These are phyloP conservation scores for Paecilomyces niveus DNA, from an alignment of 2,329 filamentous ascomycete species.

Conservation along the genomic window DNA sequence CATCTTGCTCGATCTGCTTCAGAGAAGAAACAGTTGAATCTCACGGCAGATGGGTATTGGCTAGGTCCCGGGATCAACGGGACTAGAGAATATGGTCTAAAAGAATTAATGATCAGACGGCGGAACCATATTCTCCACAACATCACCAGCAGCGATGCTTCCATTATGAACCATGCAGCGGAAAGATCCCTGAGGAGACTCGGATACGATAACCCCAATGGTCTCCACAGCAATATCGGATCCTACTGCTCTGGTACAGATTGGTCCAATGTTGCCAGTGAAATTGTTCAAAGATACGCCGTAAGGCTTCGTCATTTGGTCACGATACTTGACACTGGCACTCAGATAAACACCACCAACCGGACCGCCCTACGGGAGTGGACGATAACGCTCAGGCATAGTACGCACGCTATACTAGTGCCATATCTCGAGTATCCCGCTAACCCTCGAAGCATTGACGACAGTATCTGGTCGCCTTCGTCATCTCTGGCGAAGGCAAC, in stretches of 20 bases:
- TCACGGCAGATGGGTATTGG: background rate
- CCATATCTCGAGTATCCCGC: conserved; percentile 1
- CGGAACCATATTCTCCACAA: background rate
- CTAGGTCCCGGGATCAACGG: background rate
- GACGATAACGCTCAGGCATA: background rate
- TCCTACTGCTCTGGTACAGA: background rate
- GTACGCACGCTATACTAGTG: conserved; percentile 1
- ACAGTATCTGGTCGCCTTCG: background rate
- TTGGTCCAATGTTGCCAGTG: background rate
- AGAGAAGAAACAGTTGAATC: background rate
- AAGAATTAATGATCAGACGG: background rate
- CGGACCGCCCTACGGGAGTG: background rate
- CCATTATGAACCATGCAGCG: background rate
- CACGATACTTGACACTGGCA: background rate
- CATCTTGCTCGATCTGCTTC: background rate
- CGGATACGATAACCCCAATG: background rate
- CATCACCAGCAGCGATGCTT: background rate
- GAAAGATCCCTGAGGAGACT: background rate
- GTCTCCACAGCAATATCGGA: background rate
- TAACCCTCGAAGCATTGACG: background rate
- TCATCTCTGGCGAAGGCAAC: background rate
- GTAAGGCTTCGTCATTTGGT: background rate
- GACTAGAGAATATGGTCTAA: background rate
- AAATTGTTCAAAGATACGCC: background rate
- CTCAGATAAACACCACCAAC: conserved; percentile 18